Base-by-base conservation (phyloP, 805 yeast genomes). In the Pichia eremophila region DNA sequence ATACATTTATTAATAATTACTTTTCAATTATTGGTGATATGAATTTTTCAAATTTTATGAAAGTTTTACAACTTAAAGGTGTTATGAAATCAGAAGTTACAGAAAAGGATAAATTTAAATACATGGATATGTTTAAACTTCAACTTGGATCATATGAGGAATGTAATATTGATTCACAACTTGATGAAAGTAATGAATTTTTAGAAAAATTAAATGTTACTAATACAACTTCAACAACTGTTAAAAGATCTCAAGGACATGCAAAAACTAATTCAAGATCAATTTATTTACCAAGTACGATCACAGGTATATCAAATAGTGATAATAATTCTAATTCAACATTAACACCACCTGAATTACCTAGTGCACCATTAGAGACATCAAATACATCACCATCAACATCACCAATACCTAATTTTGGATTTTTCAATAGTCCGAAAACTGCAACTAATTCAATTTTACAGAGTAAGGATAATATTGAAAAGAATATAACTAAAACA, bases 11-110 rank as follows among this genome's bases (percentile, higher is more conserved):
- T 2, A 75, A 78, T 42, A 78, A 73, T 57, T 87, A 87, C 61
- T 77, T 85, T 58, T 70, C 72, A 47, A 66, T 84, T 14, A 71
- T 87, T 45, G 81, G 81, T 8, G 95, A 87, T 63, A 71, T 72
- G 42, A 77, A 79, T 27, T 65, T 76, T 29, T 62, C 64, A 11
- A 87, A 87, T 59, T 85, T 86, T 60, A 63, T 65, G 49, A 86
- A 84, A 57, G 66, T 87, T 3, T 66, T 87, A 46, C 74, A 71
- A 22, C 68, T 85, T 49, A 86, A 85, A 60, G 83, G 84, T 8
- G 51, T 44, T 58, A 61, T 49, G 56, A 45, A 57, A 59, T 44
- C 58, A 38, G 62, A 60, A 29, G 48, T 56, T 0, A 66, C 41
- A 45, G 74, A 54, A 63, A 71, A 55, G 58, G 73, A 63, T 44